phyloP scores from a whole-genome alignment of 2,329 filamentous ascomycete genomes.

The Capronia coronata region DNA sequence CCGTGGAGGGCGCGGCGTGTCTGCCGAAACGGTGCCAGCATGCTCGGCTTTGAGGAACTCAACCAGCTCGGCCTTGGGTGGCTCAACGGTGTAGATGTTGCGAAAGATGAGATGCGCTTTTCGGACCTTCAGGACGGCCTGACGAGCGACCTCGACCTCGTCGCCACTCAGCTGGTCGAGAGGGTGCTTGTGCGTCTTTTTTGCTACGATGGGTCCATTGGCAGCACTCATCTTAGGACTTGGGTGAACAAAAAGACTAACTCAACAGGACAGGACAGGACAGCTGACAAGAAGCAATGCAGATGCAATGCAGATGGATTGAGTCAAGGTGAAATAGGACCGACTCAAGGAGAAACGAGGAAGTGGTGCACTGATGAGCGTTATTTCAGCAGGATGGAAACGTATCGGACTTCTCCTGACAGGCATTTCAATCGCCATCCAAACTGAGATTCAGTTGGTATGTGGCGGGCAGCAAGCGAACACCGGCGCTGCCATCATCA shows the following conservation, averaged over 20 bases:
- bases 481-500: too few species aligned
- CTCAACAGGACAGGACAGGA: too few species aligned
- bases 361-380: too few species aligned
- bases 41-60: constrained; percentile 46
- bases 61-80: constrained; percentile 44
- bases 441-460: too few species aligned
- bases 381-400: too few species aligned
- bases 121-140: constrained; percentile 43
- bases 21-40: constrained; percentile 36
- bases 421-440: too few species aligned
- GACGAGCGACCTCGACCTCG: constrained; percentile 48
- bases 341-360: too few species aligned
- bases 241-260: background rate
- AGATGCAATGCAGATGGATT: too few species aligned
- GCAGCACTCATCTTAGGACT: constrained; percentile 3
- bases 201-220: constrained; percentile 9
- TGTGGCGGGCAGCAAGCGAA: too few species aligned
- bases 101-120: constrained; percentile 40
- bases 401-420: too few species aligned
- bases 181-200: constrained; percentile 38
- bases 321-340: too few species aligned
- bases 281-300: background rate
- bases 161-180: constrained; percentile 51
- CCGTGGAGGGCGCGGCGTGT: constrained; percentile 44
- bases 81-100: constrained; percentile 47